These are phyloP conservation scores for Curvularia sp. DNA, from an alignment of 2,329 filamentous ascomycete genomes.

Conservation along the genomic window DNA sequence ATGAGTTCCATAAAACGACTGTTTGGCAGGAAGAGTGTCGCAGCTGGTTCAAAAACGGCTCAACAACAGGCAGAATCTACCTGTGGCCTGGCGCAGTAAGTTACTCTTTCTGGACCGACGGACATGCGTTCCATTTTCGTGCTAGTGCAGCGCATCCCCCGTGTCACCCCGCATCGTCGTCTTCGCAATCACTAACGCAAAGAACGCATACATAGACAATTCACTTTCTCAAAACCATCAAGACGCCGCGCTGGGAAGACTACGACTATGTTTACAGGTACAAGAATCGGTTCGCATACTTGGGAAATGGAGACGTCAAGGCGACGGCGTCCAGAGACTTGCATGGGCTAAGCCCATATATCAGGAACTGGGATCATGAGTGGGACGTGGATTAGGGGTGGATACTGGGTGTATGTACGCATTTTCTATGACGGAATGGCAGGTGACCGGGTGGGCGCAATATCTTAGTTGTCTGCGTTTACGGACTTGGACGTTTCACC, in stretches of 20 bases:
- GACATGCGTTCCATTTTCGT: background rate
- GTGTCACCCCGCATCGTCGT: constrained; percentile 13
- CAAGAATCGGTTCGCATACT: constrained; percentile 43
- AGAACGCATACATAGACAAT: constrained; percentile 41
- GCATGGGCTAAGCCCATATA: constrained; percentile 55
- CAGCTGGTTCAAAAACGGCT: constrained; percentile 48
- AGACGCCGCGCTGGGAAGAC: constrained; percentile 54
- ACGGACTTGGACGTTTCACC: background rate
- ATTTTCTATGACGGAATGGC: background rate
- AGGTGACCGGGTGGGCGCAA: background rate
- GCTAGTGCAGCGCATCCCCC: background rate
- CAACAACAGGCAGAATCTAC: constrained; percentile 45
- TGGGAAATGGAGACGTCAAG: constrained; percentile 55
- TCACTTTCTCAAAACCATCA: constrained; percentile 51
- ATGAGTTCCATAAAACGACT: constrained; percentile 40
- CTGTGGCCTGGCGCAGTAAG: constrained; percentile 46
- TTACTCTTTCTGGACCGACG: background rate
- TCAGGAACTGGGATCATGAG: constrained; percentile 55
- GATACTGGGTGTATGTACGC: background rate
- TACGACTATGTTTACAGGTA: constrained; percentile 54
- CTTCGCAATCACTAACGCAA: constrained; percentile 32
- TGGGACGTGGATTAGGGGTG: constrained; percentile 55
- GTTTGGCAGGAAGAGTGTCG: constrained; percentile 47
- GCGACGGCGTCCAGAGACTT: constrained; percentile 52
- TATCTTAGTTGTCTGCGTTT: background rate